These are phyloP conservation scores for Zasmidium citrigriseum DNA, from an alignment of 2,329 filamentous ascomycete genomes.

Conservation along the genomic window DNA sequence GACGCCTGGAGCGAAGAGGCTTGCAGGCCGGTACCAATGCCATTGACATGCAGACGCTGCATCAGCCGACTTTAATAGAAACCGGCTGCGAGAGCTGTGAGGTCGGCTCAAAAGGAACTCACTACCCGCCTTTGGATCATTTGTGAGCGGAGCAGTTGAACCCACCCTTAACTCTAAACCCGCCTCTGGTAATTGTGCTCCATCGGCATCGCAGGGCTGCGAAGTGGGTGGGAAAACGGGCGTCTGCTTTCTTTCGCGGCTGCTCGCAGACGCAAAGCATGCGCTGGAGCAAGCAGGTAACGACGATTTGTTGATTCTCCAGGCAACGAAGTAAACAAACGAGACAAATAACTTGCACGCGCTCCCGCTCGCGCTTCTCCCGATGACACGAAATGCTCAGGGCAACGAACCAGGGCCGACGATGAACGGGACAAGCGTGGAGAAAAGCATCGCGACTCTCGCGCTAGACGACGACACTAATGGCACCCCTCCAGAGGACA, in stretches of 20 bases:
- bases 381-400: conserved; percentile 22
- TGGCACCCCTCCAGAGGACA: conserved; percentile 46
- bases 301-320: neutral
- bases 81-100: neutral
- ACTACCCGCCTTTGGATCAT: neutral
- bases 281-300: neutral
- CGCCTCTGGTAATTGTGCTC: neutral
- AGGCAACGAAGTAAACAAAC: neutral
- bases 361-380: neutral
- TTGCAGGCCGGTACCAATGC: neutral
- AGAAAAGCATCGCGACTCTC: conserved; percentile 14
- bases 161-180: neutral
- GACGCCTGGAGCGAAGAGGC: neutral
- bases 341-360: neutral
- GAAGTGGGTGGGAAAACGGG: neutral
- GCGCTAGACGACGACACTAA: conserved; percentile 17
- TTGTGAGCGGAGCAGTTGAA: neutral
- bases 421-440: conserved; percentile 17
- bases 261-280: neutral
- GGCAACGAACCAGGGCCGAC: conserved; percentile 3
- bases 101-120: neutral
- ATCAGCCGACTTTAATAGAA: neutral
- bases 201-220: neutral
- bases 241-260: neutral
- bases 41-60: neutral